A percentile compares a stretch with the other conserved stretches of the same genome.
Conservation (phyloP, 352 stramenopile species). For the Pythium dissotocum region DNA sequence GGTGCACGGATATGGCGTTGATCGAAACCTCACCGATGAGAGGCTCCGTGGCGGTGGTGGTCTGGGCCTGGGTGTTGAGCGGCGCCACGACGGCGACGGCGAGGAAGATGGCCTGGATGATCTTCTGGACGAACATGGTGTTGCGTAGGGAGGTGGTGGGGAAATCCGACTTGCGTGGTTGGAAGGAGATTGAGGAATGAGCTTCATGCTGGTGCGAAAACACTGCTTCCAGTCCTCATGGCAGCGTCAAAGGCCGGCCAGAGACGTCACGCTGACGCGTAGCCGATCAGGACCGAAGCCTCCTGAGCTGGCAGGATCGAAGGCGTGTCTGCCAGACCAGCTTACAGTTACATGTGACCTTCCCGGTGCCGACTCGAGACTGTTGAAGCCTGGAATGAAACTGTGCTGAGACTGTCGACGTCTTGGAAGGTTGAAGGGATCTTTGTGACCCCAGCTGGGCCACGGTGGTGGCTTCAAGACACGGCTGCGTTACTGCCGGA, state of each 20-base stretch:
- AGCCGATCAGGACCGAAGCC: no score
- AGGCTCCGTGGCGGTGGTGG: conserved; percentile 6
- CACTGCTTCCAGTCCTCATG: neutral
- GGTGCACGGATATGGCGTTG: conserved; percentile 22
- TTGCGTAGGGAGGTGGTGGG: neutral
- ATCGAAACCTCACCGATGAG: conserved; percentile 32
- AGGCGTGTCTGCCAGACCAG: no score
- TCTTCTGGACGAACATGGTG: conserved; percentile 30
- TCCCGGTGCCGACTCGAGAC: no score
- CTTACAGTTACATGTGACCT: no score
- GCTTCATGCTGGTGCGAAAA: neutral
- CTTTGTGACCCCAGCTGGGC: neutral
- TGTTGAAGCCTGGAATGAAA: no score
- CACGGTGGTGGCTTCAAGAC: neutral
- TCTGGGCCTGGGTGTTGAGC: conserved; percentile 7
- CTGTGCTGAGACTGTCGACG: no score
- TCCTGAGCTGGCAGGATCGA: no score
- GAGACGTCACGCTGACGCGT: no score
- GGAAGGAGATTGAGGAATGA: conserved; percentile 28
- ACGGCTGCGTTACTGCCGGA: neutral
- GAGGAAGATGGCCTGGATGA: conserved; percentile 19
- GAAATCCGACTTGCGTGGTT: conserved; percentile 13
- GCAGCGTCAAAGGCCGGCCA: neutral
- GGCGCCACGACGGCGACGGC: conserved; percentile 6
- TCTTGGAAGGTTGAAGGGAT: no score